These are phyloP conservation scores for Sporothrix globosa DNA, from an alignment of 2,329 filamentous ascomycete genomes.

Conservation along the genomic window DNA sequence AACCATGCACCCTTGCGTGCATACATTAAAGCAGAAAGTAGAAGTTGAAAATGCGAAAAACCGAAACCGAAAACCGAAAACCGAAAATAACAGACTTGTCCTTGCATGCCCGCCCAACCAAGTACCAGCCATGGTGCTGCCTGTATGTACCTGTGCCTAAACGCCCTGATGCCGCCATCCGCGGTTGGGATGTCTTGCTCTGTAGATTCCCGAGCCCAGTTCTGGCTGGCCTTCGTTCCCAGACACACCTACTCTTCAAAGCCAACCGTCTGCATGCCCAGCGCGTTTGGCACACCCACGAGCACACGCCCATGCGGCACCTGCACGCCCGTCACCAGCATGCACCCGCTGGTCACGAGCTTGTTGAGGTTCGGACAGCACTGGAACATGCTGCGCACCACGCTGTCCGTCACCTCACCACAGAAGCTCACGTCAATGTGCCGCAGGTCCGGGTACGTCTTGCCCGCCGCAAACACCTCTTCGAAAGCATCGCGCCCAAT, in stretches of 20 bases:
- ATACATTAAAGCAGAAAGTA: too few relatives aligned
- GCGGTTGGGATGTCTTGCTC: neutral
- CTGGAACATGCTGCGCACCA: constrained; percentile 66
- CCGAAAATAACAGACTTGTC: constrained; percentile 5
- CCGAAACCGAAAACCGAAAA: too few relatives aligned
- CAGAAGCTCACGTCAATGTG: constrained; percentile 80
- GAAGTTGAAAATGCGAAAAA: too few relatives aligned
- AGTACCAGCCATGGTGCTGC: neutral
- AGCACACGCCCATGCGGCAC: constrained; percentile 61
- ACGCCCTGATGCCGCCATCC: constrained; percentile 17
- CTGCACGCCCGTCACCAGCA: constrained; percentile 60
- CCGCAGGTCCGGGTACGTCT: constrained; percentile 67
- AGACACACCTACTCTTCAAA: constrained; percentile 23
- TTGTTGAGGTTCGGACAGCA: constrained; percentile 63
- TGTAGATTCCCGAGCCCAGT: too few relatives aligned
- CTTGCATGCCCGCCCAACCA: neutral
- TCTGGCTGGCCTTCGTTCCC: neutral
- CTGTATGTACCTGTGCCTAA: neutral
- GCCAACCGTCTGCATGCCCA: constrained; percentile 64
- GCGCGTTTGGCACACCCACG: constrained; percentile 61
- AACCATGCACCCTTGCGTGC: neutral
- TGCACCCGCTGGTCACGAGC: constrained; percentile 67
- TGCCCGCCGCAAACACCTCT: constrained; percentile 66
- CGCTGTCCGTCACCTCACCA: constrained; percentile 65
- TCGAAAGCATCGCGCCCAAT: constrained; percentile 74